phyloP scores from a whole-genome alignment of 768 basidiomycete species.

The Pleurotus djamor region DNA sequence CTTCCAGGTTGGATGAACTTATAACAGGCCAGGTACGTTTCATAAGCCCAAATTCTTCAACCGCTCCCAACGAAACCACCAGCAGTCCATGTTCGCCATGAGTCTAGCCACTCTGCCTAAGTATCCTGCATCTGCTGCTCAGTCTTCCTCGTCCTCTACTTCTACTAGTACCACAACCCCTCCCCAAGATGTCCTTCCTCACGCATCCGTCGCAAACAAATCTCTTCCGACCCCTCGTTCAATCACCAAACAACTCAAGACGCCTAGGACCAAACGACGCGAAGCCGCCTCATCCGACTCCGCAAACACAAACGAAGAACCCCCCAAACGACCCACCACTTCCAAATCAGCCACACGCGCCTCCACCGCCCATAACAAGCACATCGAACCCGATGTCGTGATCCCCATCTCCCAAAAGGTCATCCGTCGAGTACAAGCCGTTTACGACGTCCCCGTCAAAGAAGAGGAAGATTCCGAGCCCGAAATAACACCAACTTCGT shows the following conservation, averaged over 20 bases:
- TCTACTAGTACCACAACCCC: neutral
- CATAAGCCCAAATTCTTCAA: neutral
- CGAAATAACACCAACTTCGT: slow-evolving; percentile 18
- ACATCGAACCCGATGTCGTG: slow-evolving; percentile 11
- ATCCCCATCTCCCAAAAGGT: slow-evolving; percentile 27
- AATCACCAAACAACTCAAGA: neutral
- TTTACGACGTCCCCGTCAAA: slow-evolving; percentile 53
- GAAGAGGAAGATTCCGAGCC: slow-evolving; percentile 48
- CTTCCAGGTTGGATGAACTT: slow-evolving; percentile 58
- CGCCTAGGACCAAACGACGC: neutral
- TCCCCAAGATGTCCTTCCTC: slow-evolving; percentile 14
- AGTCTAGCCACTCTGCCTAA: neutral
- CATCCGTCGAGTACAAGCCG: slow-evolving; percentile 65
- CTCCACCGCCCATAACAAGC: neutral
- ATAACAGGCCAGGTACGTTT: slow-evolving; percentile 47
- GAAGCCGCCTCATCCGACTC: neutral
- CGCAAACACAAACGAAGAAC: neutral
- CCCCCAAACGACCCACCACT: neutral
- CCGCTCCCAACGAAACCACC: neutral
- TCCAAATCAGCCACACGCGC: slow-evolving; percentile 3
- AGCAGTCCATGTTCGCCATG: neutral
- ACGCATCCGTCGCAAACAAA: slow-evolving; percentile 1
- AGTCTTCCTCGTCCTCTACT: slow-evolving; percentile 3
- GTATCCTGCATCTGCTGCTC: neutral
- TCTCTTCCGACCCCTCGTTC: neutral